phyloP scores from a whole-genome alignment of 2,329 filamentous ascomycete genomes.

The Penicillium rolfsii region DNA sequence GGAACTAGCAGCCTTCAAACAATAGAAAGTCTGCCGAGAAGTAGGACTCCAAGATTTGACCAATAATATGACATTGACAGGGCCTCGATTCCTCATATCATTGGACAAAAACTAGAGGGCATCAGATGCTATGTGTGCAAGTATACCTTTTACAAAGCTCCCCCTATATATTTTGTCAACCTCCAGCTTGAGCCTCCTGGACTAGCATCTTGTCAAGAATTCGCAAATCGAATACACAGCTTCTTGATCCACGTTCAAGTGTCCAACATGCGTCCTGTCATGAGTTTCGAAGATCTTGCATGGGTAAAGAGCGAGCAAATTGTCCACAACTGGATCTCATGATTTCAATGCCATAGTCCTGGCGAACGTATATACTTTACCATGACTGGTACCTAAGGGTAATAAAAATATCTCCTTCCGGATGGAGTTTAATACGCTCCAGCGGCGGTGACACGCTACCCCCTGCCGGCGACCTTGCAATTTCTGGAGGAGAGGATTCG shows the following conservation, averaged over 20 bases:
- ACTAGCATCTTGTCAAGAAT: neutral
- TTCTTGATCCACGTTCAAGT: neutral
- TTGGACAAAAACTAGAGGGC: neutral
- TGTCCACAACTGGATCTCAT: neutral
- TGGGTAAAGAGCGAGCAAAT: conserved; percentile 8
- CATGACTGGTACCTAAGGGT: conserved; percentile 8
- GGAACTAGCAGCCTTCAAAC: neutral
- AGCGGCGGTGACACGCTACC: conserved; percentile 27
- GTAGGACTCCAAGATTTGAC: neutral
- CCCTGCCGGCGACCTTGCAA: conserved; percentile 20
- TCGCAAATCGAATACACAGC: neutral
- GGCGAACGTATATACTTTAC: neutral
- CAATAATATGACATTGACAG: neutral
- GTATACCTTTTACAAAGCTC: neutral
- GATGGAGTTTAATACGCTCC: conserved; percentile 20
- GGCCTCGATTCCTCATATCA: neutral
- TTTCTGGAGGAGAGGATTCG: conserved; percentile 33
- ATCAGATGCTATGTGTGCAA: neutral
- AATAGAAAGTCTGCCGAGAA: neutral
- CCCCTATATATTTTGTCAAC: neutral
- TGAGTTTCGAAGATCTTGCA: conserved; percentile 12
- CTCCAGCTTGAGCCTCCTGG: neutral
- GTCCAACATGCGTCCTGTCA: conserved; percentile 6
- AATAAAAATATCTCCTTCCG: conserved; percentile 30
- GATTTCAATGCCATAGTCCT: neutral